Conservation (phyloP, 805 yeast species). For the Starmerella scarabaei region DNA sequence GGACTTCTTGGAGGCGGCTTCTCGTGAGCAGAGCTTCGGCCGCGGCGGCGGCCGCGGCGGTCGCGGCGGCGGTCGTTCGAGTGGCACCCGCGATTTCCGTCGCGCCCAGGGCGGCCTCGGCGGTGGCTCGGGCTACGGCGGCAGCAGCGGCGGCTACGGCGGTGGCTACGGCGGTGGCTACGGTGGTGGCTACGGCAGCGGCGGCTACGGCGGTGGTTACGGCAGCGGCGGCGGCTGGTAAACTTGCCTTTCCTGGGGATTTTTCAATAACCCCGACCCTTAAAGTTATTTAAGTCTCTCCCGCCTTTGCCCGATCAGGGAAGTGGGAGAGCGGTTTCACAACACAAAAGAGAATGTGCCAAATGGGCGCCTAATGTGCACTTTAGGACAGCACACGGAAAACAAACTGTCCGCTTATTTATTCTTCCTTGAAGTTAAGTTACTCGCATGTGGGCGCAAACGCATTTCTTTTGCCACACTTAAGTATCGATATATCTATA, state of each 20-base stretch:
- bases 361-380: conserved; percentile 11
- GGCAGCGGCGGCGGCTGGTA: conserved; percentile 20
- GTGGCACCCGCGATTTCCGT: conserved; percentile 25
- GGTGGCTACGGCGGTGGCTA: conserved; percentile 16
- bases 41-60: conserved; percentile 44
- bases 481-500: background rate
- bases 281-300: no score
- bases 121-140: conserved; percentile 22
- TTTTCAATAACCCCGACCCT: no score
- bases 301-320: no score
- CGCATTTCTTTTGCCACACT: conserved; percentile 3
- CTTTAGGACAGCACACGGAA: conserved; percentile 4
- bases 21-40: conserved; percentile 57
- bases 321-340: no score
- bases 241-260: background rate
- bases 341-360: conserved; percentile 10
- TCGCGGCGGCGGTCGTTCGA: conserved; percentile 35
- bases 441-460: conserved; percentile 12
- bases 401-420: conserved; percentile 8
- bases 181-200: conserved; percentile 21
- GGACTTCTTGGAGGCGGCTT: conserved; percentile 62
- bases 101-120: conserved; percentile 20
- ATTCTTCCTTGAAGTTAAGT: conserved; percentile 11
- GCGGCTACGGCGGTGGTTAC: conserved; percentile 25
- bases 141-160: conserved; percentile 16